Evolutionary conservation across 495 filamentous ascomycete genomes (phyloP), one percentile per base, ranked within the genome.

Genomic region (Hypoxylon rickii): DNA sequence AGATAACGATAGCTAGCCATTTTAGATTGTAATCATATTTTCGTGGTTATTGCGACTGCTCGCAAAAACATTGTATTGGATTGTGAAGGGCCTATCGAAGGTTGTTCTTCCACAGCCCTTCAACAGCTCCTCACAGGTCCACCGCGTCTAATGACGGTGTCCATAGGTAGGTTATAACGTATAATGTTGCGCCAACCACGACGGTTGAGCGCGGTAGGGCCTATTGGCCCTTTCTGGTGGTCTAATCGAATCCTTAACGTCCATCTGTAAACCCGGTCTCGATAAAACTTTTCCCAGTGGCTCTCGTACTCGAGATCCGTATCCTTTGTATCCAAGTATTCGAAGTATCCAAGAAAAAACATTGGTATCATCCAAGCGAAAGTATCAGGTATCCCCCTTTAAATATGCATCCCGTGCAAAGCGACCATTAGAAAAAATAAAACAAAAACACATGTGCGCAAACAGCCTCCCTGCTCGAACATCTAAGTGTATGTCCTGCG

Each of bases 301-400:
- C 51, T 61, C 53, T 39, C 61, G 53, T 52, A 33, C 16, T 32
- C 47, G 53, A 62, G 36, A 50, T 45, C 46, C 26, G 44, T 47
- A 51, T 26, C n/a, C 13, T 4, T 18, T 46, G 50, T 64, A 59
- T 64, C 58, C 47, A 44, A 48, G 21, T 2, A 20, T 41, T 21
- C 40, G 11, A 24, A 38, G 19, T 26, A 38, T 38, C 3, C 54
- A 50, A 56, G 51, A 51, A 54, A 43, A 58, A 62, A 52, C 40
- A 47, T 57, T 67, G 67, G 67, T 70, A 70, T 70, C 67, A 67
- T 70, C 64, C 61, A 65, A 65, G 56, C 64, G 61, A 70, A 61
- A 67, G 64, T 65, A 60, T 61, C 50, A 51, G 42, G 48, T 46
- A 40, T 58, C 46, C 50, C 51, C 37, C 40, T 37, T 55, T 34